These are phyloP conservation scores for Pleoardoris graminearum DNA, from an alignment of 2,329 filamentous ascomycete species.

Conservation along the genomic window DNA sequence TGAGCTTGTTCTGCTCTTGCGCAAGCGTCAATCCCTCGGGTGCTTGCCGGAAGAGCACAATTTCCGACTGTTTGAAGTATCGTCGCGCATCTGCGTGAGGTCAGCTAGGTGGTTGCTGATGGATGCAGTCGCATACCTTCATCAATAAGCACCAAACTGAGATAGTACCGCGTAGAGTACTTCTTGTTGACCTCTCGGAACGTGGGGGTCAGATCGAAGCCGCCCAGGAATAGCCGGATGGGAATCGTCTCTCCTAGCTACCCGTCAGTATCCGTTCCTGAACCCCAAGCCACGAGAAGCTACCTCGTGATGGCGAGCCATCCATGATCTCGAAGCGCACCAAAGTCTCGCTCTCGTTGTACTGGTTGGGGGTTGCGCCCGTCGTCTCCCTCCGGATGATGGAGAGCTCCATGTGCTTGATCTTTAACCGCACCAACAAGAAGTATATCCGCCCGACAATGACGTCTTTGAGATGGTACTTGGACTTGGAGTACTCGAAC, in stretches of 20 bases:
- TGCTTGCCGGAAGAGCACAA: constrained; percentile 87
- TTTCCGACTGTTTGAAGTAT: constrained; percentile 99
- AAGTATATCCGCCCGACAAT: constrained; percentile 99
- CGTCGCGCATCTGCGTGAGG: constrained; percentile 76
- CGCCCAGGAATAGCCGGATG: constrained; percentile 93
- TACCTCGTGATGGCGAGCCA: constrained; percentile 92
- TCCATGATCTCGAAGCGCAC: constrained; percentile 99
- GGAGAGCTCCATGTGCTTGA: constrained; percentile 99
- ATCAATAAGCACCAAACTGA: constrained; percentile 93
- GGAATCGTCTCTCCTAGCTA: constrained; percentile 80
- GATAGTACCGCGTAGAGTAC: constrained; percentile 96
- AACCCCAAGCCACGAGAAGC: constrained; percentile 31
- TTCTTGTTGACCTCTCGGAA: constrained; percentile 99
- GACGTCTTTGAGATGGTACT: constrained; percentile 98
- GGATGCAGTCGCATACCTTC: constrained; percentile 63
- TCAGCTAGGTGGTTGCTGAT: constrained; percentile 23
- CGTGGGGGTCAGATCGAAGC: constrained; percentile 95
- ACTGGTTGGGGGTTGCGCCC: constrained; percentile 94
- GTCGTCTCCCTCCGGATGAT: constrained; percentile 98
- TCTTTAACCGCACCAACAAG: constrained; percentile 93
- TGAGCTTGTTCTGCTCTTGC: constrained; percentile 52
- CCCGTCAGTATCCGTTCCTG: constrained; percentile 21
- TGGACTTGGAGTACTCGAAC: constrained; percentile 99
- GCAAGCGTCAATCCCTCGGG: constrained; percentile 55
- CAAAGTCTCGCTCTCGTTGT: constrained; percentile 98